Evolutionary conservation across 768 basidiomycete species (phyloP).

Genomic region (Termitomyces sp.): DNA sequence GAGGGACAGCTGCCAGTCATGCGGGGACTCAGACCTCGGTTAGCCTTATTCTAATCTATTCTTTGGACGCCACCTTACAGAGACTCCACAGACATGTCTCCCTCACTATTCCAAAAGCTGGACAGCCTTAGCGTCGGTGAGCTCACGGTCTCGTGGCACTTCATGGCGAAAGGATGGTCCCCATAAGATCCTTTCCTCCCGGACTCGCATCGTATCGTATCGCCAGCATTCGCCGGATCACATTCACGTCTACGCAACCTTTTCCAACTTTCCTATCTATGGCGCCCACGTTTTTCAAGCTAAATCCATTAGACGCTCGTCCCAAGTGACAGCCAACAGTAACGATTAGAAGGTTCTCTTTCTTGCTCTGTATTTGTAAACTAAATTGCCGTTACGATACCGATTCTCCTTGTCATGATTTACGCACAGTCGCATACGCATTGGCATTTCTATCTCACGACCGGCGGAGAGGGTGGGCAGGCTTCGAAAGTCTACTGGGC

Average conservation of each 20-base stretch:
- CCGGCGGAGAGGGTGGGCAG: conserved; percentile 9
- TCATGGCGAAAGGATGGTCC: conserved; percentile 45
- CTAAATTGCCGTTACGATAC: conserved; percentile 7
- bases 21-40: conserved; percentile 57
- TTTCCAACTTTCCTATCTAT: neutral
- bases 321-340: conserved; percentile 12
- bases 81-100: conserved; percentile 60
- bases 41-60: neutral
- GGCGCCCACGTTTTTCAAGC: conserved; percentile 1
- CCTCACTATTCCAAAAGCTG: conserved; percentile 54
- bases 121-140: conserved; percentile 47
- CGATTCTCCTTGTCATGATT: neutral
- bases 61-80: neutral
- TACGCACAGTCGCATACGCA: neutral
- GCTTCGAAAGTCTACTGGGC: conserved; percentile 12
- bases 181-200: conserved; percentile 30
- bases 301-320: conserved; percentile 12
- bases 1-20: conserved; percentile 60
- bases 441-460: conserved; percentile 5
- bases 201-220: conserved; percentile 3
- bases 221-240: conserved; percentile 11
- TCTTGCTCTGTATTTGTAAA: conserved; percentile 14
- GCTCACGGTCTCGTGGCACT: conserved; percentile 59
- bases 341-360: conserved; percentile 19
- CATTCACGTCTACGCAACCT: neutral